A percentile compares a stretch with the other conserved stretches of the same genome.
Conservation (phyloP, 345 rosid genomes). For the Hirschfeldia incana region DNA sequence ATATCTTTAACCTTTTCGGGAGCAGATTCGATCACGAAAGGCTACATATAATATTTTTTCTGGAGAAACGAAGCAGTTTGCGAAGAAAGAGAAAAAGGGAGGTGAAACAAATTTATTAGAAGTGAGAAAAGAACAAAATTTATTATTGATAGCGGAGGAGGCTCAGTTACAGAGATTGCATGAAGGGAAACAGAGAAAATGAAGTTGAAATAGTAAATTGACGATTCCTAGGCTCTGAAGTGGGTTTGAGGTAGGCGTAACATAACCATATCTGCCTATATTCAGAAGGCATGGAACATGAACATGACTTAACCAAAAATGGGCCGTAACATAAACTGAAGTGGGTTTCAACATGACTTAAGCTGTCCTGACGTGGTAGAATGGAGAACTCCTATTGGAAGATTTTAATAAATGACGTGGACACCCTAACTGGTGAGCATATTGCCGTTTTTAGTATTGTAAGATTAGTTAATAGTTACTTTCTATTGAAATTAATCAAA, state of each 20-base stretch:
- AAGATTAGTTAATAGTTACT: neutral
- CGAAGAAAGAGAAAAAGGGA: neutral
- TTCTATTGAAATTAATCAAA: no score
- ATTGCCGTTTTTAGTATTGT: no score
- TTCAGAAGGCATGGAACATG: neutral
- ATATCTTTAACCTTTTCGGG: neutral
- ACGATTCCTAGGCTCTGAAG: neutral
- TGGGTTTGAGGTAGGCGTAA: neutral
- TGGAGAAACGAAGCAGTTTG: neutral
- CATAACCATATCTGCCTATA: neutral
- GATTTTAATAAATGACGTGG: neutral
- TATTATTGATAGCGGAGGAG: neutral
- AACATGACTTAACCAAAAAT: neutral
- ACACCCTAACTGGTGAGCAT: neutral
- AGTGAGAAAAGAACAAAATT: neutral
- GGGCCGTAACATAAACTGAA: neutral
- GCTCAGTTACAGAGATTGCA: neutral
- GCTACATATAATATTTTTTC: neutral
- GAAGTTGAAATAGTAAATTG: neutral
- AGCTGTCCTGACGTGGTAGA: neutral
- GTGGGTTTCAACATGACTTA: neutral
- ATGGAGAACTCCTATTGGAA: neutral
- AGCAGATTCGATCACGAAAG: neutral
- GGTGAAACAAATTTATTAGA: neutral
- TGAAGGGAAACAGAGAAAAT: neutral